Evolutionary conservation across 805 yeast species (phyloP).

Genomic region (Starmerella kuoi): DNA sequence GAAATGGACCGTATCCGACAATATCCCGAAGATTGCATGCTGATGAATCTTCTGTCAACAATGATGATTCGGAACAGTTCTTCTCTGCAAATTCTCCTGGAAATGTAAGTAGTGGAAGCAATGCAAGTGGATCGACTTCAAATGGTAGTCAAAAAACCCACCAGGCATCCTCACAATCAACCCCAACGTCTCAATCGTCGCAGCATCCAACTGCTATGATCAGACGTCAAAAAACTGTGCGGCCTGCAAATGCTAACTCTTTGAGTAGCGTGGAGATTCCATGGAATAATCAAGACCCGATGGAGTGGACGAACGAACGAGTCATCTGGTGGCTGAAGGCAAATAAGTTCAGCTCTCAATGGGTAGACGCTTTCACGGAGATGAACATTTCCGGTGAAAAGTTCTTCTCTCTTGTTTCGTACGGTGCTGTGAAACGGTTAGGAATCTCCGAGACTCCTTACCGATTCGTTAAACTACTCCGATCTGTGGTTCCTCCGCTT

Average conservation of each 20-base stretch:
- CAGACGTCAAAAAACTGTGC: slow-evolving; percentile 10
- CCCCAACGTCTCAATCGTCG: background rate
- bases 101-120: background rate
- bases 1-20: slow-evolving; percentile 19
- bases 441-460: slow-evolving; percentile 39
- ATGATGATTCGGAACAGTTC: slow-evolving; percentile 14
- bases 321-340: slow-evolving; percentile 55
- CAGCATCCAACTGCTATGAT: background rate
- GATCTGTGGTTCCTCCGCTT: slow-evolving; percentile 29
- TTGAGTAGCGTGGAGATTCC: slow-evolving; percentile 5
- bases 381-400: slow-evolving; percentile 48
- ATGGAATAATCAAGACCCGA: slow-evolving; percentile 14
- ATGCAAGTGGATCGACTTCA: background rate
- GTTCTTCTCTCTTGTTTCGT: slow-evolving; percentile 56
- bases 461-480: slow-evolving; percentile 44
- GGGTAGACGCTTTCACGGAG: slow-evolving; percentile 55
- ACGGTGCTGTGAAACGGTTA: slow-evolving; percentile 42
- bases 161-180: slow-evolving; percentile 1
- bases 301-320: slow-evolving; percentile 59
- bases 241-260: background rate
- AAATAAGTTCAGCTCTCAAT: slow-evolving; percentile 57
- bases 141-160: slow-evolving; percentile 1
- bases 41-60: background rate
- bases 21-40: slow-evolving; percentile 1
- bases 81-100: slow-evolving; percentile 12